Base-by-base conservation (phyloP, 2,329 filamentous ascomycete species). In the Penicillium corylophilum region DNA sequence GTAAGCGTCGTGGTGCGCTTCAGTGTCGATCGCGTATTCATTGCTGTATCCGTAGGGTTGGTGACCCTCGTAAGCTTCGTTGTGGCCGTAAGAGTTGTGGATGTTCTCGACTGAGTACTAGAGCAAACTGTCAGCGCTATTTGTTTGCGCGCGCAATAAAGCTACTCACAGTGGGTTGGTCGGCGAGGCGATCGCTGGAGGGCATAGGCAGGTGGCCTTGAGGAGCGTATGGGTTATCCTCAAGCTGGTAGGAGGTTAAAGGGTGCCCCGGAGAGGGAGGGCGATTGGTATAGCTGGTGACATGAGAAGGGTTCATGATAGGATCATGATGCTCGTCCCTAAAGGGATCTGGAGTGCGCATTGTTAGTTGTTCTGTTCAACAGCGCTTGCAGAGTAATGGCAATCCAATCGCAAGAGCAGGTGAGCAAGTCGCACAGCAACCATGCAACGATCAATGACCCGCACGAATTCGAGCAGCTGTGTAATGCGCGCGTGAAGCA, bases 1-100 rank as follows among this genome's bases (percentile, higher is more conserved):
- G 76, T 96, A 96, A 49, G 84, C 83, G 71, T 96, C 90, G 68
- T 94, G 90, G 65, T 96, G 90, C 51, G 86, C 85, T 69, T 95
- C 86, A 9, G 93, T 91, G 65, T 90, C 85, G 54, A 96, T 74
- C 4, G 85, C 79, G 70, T 94, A 92, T 50, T 91, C 88, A 51
- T 28, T 8, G 7, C 79, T 78, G 55, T 78, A 79, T 38, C 79
- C 77, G 57, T 83, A 81, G 55, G 78, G 71, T 3, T 57, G 64
- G 8, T 22, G 20, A 28, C 75, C 57, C 55, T 85, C 82, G 67
- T 84, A 86, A 48, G 77, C 76, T 60, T 86, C 80, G 64, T 82
- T 81, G 64, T 85, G 82, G 16, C 82, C 80, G 64, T 83, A 87
- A 13, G 83, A 84, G 61, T 80, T 79, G 44, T 79, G 73, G 35